Evolutionary conservation across 768 basidiomycete genomes (phyloP).

Genomic region (Mycena rebaudengoi): DNA sequence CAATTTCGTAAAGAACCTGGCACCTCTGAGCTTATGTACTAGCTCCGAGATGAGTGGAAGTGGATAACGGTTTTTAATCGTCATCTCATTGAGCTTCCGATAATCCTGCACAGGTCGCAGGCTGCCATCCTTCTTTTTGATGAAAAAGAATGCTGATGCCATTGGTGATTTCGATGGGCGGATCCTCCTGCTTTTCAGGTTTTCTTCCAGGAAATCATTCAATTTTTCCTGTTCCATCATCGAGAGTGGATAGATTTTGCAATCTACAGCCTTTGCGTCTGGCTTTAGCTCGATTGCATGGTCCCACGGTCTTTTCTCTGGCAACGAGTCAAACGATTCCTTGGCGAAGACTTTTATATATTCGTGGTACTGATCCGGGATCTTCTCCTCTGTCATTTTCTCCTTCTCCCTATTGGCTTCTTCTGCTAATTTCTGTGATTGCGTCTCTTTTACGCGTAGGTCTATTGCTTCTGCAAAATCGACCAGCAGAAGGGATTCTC

Average conservation of each 20-base stretch:
- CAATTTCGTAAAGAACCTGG: no score
- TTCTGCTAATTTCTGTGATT: conserved; percentile 8
- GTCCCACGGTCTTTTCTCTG: conserved; percentile 42
- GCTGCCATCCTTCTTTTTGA: no score
- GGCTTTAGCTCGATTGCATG: conserved; percentile 44
- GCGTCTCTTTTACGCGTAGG: background rate
- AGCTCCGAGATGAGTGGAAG: no score
- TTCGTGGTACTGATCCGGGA: no score
- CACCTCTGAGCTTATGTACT: no score
- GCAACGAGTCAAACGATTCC: no score
- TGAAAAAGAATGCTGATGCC: no score
- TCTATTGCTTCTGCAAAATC: background rate
- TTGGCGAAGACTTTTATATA: no score
- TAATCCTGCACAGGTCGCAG: no score
- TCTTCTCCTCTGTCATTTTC: background rate
- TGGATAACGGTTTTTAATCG: no score
- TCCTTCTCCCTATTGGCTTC: background rate
- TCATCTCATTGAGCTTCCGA: no score
- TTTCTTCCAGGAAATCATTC: conserved; percentile 37
- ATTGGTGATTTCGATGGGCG: conserved; percentile 32
- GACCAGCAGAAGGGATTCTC: background rate
- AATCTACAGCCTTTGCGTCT: conserved; percentile 35
- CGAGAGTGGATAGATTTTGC: conserved; percentile 45
- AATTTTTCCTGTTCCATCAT: conserved; percentile 40
- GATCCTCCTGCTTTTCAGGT: conserved; percentile 34